Conservation (phyloP, 306 rosid species). For the Pyrus bretschneideri region DNA sequence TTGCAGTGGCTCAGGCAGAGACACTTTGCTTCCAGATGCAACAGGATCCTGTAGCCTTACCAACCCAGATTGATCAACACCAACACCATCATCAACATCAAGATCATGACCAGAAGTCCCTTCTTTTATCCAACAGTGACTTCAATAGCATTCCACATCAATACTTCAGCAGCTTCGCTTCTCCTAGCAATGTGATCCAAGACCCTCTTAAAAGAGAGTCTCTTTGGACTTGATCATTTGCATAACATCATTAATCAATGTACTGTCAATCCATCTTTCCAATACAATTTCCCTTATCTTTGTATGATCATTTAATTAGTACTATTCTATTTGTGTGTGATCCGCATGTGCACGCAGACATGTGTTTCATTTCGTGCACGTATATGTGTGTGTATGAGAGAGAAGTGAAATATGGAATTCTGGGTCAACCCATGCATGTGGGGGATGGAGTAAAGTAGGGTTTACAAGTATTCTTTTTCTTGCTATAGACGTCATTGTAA, state of each 20-base stretch:
- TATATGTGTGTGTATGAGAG: neutral
- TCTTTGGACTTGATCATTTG: conserved; percentile 44
- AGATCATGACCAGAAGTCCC: conserved; percentile 39
- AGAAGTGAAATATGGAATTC: conserved; percentile 7
- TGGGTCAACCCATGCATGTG: conserved; percentile 48
- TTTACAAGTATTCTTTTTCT: conserved; percentile 9
- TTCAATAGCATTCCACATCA: conserved; percentile 33
- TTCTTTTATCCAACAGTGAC: conserved; percentile 29
- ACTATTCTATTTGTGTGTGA: neutral
- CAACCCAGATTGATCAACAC: conserved; percentile 12
- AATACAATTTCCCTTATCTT: neutral
- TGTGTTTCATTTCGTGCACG: neutral
- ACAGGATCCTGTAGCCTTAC: conserved; percentile 31
- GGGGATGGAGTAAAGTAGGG: conserved; percentile 18
- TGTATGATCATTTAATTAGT: neutral
- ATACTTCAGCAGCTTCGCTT: conserved; percentile 30
- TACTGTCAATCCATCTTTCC: conserved; percentile 15
- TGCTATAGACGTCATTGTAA: conserved; percentile 14
- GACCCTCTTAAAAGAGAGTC: conserved; percentile 59
- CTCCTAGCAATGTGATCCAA: conserved; percentile 55
- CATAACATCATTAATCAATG: neutral
- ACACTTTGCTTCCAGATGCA: conserved; percentile 68
- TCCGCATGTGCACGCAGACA: neutral
- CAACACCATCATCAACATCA: conserved; percentile 5
- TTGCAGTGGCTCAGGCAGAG: conserved; percentile 67